Base-by-base conservation (phyloP, 1,284 basidiomycete genomes). In the Leccinum pallidistipes region DNA sequence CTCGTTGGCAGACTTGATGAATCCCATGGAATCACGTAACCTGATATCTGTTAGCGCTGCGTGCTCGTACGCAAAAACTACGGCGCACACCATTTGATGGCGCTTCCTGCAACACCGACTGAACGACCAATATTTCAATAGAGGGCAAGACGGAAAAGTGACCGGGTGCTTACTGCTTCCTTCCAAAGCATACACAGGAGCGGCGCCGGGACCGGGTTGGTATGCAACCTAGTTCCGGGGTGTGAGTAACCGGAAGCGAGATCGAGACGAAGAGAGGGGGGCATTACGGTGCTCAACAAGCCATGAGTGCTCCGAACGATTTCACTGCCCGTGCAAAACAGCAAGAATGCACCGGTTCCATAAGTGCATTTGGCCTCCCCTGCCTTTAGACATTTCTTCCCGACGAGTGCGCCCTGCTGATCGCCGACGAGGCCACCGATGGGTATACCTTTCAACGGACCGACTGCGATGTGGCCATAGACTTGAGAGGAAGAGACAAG, bases 341-440 rank as follows among this genome's bases (percentile, higher is more conserved):
- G 81, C 65, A 98, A 80, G 81, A 99, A 99, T 29, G 94, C 94
- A 49, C 97, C 97, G 0, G 97, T 99, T 21, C 96, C 95, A 69
- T 95, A 97, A 2, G 95, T 97, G 76, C 94, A 95, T 78, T 97
- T 97, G 3, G 94, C 94, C 73, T 96, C 91, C 27, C 95, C 95
- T 64, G 84, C 80, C 55, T 75, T 80, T 59, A 98, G 75, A 70
- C 95, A 98, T 76, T 98, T 98, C 81, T 99, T 98, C 0, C 97
- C 97, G 56, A 98, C 88, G 24, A 99, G 81, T 10, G 97, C 97
- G 16, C 92, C 96, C 77, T 98, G 97, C 79, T 99, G 97, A 75
- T 99, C 97, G 32, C 97, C 97, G 12, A 97, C 87, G 56, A 98
- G 87, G 36, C 96, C 97, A 27, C 90, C 94, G 59, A 98, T 93